phyloP scores from a whole-genome alignment of 306 rosid genomes.

The Adenanthera pavonina region DNA sequence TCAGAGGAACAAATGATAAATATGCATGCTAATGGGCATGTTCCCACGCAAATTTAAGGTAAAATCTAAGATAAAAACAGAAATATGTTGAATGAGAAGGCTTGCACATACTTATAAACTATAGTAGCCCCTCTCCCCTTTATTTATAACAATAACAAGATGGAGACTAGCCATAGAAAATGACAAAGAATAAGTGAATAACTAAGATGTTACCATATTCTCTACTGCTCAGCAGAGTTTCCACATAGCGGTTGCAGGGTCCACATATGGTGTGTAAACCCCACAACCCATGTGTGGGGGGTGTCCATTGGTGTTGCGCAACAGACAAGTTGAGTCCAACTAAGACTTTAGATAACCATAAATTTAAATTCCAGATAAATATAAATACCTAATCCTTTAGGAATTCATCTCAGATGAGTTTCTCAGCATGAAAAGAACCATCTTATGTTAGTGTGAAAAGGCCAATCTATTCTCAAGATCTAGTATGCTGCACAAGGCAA shows the following conservation, averaged over 20 bases:
- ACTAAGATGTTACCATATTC: no score
- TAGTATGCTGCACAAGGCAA: not conserved
- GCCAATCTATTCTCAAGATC: not conserved
- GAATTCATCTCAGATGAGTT: not conserved
- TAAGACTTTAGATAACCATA: not conserved
- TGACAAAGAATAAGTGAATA: not conserved
- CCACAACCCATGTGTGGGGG: no score
- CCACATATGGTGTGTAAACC: no score
- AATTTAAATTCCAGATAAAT: no score
- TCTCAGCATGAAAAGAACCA: not conserved
- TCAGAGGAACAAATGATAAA: slow-evolving; percentile 19
- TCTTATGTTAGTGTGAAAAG: not conserved
- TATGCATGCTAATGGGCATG: no score
- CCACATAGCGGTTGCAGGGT: no score
- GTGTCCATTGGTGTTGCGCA: no score
- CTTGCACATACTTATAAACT: not conserved
- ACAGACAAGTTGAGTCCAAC: no score
- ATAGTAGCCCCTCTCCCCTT: no score
- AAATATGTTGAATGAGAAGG: not conserved
- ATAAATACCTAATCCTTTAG: not conserved
- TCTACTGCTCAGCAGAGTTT: no score
- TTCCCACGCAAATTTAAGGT: not conserved
- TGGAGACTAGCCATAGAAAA: not conserved
- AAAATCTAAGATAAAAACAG: not conserved
- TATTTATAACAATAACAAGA: not conserved